Percentiles rank a stretch among this genome's conserved stretches.
Evolutionary conservation across 73 alveolate genomes (phyloP).

Genomic region (Paramecium primaurelia): DNA sequence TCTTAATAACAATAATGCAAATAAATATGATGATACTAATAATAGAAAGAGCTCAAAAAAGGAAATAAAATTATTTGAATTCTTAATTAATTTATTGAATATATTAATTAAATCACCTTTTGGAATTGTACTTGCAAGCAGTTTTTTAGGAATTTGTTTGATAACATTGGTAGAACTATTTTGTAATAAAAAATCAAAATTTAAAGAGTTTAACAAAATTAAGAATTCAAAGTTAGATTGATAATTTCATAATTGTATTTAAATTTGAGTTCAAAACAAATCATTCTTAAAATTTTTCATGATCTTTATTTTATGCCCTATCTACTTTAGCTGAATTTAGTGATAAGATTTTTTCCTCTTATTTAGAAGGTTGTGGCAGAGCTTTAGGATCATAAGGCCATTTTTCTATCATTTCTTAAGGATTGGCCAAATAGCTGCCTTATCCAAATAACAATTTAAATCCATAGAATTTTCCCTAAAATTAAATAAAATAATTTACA

Average conservation of each 20-base stretch:
- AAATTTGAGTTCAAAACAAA: neutral
- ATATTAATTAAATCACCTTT: neutral
- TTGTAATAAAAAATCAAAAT: neutral
- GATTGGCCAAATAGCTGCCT: conserved; percentile 3
- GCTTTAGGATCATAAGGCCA: conserved; percentile 42
- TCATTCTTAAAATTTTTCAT: neutral
- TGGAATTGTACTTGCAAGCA: neutral
- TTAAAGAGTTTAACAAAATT: neutral
- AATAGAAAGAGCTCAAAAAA: neutral
- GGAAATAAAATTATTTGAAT: neutral
- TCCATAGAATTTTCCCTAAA: conserved; percentile 46
- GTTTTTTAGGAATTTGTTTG: neutral
- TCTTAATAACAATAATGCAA: neutral
- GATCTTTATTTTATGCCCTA: neutral
- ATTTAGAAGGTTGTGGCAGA: neutral
- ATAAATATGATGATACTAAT: neutral
- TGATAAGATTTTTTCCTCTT: neutral
- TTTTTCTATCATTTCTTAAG: neutral
- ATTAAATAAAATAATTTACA: neutral
- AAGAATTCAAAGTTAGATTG: neutral
- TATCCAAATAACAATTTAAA: neutral
- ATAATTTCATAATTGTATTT: neutral
- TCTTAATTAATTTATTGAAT: neutral
- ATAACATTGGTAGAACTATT: neutral
- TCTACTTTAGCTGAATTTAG: conserved; percentile 31